Conservation (phyloP, 768 basidiomycete genomes). For the Naganishia randhawae region DNA sequence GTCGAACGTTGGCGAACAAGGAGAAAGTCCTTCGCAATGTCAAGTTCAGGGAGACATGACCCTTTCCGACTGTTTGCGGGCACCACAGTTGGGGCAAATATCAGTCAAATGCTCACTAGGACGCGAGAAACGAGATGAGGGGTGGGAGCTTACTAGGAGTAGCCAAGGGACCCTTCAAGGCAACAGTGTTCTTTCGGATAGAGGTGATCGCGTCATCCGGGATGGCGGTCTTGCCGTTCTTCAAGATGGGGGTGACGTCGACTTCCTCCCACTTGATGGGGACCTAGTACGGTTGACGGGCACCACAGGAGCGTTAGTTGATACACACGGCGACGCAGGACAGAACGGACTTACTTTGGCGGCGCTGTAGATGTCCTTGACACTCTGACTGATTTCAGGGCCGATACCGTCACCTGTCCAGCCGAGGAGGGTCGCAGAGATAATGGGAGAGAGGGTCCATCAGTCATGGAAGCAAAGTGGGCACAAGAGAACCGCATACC, state of each 20-base stretch:
- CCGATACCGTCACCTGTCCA: constrained; percentile 70
- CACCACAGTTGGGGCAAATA: too few relatives aligned
- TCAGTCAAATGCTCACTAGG: background rate
- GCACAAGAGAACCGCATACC: background rate
- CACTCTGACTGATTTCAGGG: constrained; percentile 93
- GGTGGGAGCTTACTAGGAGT: constrained; percentile 91
- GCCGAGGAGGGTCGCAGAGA: background rate
- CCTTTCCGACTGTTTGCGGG: constrained; percentile 76
- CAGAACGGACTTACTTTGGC: constrained; percentile 58
- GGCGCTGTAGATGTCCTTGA: constrained; percentile 86
- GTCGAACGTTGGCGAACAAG: constrained; percentile 96
- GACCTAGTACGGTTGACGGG: too few relatives aligned
- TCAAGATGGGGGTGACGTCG: constrained; percentile 86
- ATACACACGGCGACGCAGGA: background rate
- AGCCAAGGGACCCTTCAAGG: constrained; percentile 94
- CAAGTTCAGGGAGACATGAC: constrained; percentile 95
- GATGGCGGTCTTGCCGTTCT: constrained; percentile 94
- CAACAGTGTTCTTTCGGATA: constrained; percentile 95
- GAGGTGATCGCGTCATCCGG: constrained; percentile 85
- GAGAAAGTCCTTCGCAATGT: constrained; percentile 96
- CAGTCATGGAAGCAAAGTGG: constrained; percentile 90
- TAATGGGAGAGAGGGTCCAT: background rate
- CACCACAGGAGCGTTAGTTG: constrained; percentile 51
- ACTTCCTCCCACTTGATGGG: constrained; percentile 99
- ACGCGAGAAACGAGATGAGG: background rate